Evolutionary conservation across 139 green algal species (phyloP).

Genomic region (Astrephomene gubernaculifera): DNA sequence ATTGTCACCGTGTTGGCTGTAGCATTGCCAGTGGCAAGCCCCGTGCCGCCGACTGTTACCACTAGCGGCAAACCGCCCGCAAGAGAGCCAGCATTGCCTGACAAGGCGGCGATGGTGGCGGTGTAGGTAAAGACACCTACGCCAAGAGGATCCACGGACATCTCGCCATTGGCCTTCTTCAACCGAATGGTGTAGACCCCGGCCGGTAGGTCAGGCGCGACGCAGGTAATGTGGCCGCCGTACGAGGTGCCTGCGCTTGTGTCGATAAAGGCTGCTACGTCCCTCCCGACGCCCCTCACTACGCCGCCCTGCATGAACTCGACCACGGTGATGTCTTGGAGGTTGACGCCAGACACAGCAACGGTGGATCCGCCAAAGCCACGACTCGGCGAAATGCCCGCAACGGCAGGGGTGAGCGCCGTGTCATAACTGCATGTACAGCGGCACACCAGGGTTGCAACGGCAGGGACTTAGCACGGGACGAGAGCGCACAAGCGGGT

Average conservation of each 20-base stretch:
- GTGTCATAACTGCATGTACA: slow-evolving; percentile 5
- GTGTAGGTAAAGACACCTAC: slow-evolving; percentile 5
- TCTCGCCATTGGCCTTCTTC: slow-evolving; percentile 21
- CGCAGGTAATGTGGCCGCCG: background rate
- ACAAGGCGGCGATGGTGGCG: background rate
- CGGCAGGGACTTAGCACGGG: no score
- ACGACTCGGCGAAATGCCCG: background rate
- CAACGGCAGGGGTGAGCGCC: background rate
- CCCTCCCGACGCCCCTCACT: background rate
- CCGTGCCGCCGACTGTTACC: slow-evolving; percentile 12
- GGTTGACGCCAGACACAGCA: background rate
- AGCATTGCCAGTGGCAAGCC: background rate
- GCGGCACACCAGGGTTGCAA: no score
- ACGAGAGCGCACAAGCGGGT: no score
- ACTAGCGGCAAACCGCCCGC: slow-evolving; percentile 39
- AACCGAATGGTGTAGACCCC: slow-evolving; percentile 22
- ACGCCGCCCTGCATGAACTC: slow-evolving; percentile 1
- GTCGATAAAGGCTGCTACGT: background rate
- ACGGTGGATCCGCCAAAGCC: background rate
- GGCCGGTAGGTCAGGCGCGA: background rate
- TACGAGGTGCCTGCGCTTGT: no score
- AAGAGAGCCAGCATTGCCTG: slow-evolving; percentile 40
- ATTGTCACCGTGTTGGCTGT: slow-evolving; percentile 40
- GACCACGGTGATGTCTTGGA: background rate
- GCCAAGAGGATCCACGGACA: slow-evolving; percentile 2